Percentiles rank a stretch among this genome's conserved stretches.
Conservation (phyloP, 805 yeast species). For the Maudiozyma saulgeensis region DNA sequence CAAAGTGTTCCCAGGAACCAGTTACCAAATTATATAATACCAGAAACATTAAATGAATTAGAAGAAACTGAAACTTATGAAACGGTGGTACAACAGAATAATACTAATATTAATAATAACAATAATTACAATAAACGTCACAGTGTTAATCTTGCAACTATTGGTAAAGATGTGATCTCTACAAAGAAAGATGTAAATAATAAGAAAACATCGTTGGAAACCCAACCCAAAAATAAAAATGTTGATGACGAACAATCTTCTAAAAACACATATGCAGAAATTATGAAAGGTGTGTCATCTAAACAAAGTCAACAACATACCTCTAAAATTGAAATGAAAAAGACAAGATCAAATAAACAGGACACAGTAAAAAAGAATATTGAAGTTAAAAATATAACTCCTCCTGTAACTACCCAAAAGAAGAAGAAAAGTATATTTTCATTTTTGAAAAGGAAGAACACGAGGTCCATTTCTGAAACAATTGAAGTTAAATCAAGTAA, state of each 20-base stretch:
- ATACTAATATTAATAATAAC: neutral
- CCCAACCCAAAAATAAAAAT: neutral
- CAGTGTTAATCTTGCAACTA: neutral
- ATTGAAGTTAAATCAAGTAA: neutral
- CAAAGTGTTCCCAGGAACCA: neutral
- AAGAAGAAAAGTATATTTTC: conserved; percentile 23
- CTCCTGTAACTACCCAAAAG: conserved; percentile 4
- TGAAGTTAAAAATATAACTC: neutral
- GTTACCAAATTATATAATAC: neutral
- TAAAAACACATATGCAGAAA: neutral
- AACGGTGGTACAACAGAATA: neutral
- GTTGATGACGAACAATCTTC: neutral
- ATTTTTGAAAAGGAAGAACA: conserved; percentile 20
- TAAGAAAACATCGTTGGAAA: neutral
- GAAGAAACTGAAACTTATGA: neutral
- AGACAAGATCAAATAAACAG: neutral
- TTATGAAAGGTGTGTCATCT: neutral
- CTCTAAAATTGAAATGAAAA: neutral
- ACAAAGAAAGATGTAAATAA: neutral
- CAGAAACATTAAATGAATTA: conserved; percentile 1
- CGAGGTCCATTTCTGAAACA: conserved; percentile 3
- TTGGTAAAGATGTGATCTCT: neutral
- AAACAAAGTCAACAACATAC: neutral
- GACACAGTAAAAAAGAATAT: conserved; percentile 1
- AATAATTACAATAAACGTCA: neutral